These are phyloP conservation scores for Chamaecyparis obtusa DNA, from an alignment of 75 land plant species.

Conservation along the genomic window DNA sequence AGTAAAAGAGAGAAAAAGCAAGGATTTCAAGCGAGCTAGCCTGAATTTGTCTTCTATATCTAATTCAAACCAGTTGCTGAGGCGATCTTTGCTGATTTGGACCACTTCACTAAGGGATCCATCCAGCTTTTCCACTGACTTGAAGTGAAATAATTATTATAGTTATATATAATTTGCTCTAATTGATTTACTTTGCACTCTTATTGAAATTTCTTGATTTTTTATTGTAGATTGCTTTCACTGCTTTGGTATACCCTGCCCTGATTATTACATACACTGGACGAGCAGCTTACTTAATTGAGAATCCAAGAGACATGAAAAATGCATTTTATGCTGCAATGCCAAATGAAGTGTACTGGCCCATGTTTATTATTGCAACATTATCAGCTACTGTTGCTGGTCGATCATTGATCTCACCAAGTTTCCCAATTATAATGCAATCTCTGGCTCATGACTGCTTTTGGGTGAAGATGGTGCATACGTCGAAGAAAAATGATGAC, in stretches of 20 bases:
- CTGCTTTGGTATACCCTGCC: conserved; percentile 31
- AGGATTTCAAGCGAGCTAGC: not conserved
- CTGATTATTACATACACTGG: conserved; percentile 39
- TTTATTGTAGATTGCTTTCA: conserved; percentile 47
- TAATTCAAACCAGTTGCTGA: conserved; percentile 50
- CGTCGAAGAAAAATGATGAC: conserved; percentile 40
- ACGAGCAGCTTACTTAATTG: conserved; percentile 50
- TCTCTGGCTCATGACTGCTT: conserved; percentile 48
- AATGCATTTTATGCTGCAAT: conserved; percentile 41
- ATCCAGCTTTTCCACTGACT: conserved; percentile 36
- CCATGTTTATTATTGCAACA: conserved; percentile 58
- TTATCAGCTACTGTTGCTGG: conserved; percentile 57
- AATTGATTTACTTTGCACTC: not conserved
- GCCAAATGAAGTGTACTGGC: conserved; percentile 52
- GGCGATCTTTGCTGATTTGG: conserved; percentile 71
- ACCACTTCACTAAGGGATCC: conserved; percentile 52
- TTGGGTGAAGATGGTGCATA: conserved; percentile 56
- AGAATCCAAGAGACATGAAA: conserved; percentile 24
- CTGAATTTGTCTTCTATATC: not conserved
- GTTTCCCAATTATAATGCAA: conserved; percentile 52
- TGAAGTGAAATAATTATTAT: not conserved
- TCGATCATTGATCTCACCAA: conserved; percentile 61
- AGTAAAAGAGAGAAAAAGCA: not conserved
- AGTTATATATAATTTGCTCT: not conserved
- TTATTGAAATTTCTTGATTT: not conserved